Evolutionary conservation across 2,329 filamentous ascomycete genomes (phyloP).

Genomic region (Aspergillus brunneoviolaceus): DNA sequence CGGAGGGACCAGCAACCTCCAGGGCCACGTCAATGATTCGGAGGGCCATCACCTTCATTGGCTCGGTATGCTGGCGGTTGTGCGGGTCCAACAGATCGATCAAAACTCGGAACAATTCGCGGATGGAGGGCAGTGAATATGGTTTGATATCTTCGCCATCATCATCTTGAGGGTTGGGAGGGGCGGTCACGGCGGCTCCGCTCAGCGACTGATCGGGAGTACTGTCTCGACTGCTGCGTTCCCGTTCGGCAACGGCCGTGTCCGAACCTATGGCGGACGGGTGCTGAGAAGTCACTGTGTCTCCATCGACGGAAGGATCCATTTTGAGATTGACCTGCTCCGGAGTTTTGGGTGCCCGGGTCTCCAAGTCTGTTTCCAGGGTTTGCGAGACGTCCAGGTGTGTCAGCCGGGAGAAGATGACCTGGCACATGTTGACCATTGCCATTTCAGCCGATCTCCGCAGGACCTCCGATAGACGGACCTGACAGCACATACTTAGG

Average conservation of each 20-base stretch:
- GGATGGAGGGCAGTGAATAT: conserved; percentile 90
- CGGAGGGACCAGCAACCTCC: conserved; percentile 92
- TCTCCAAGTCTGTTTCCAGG: conserved; percentile 64
- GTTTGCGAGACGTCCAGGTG: conserved; percentile 76
- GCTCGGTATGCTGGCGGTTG: conserved; percentile 87
- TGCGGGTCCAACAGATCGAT: conserved; percentile 93
- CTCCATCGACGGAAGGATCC: conserved; percentile 71
- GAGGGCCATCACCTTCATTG: conserved; percentile 95
- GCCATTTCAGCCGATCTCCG: conserved; percentile 90
- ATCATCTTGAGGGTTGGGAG: conserved; percentile 44
- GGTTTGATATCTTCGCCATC: conserved; percentile 66
- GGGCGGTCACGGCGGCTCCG: conserved; percentile 33
- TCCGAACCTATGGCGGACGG: conserved; percentile 42
- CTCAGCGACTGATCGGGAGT: conserved; percentile 33
- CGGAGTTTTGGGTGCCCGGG: conserved; percentile 56
- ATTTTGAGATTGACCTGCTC: conserved; percentile 79
- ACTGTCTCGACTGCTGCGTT: conserved; percentile 35
- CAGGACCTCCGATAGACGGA: conserved; percentile 84
- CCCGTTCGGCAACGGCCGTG: conserved; percentile 33
- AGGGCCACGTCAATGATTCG: conserved; percentile 96
- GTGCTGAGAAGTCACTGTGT: conserved; percentile 57
- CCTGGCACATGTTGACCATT: conserved; percentile 99
- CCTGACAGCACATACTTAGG: conserved; percentile 93
- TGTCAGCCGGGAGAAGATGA: conserved; percentile 92
- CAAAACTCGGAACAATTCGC: conserved; percentile 89